phyloP scores from a whole-genome alignment of 2,329 filamentous ascomycete genomes.

The Cladosporium sp. region DNA sequence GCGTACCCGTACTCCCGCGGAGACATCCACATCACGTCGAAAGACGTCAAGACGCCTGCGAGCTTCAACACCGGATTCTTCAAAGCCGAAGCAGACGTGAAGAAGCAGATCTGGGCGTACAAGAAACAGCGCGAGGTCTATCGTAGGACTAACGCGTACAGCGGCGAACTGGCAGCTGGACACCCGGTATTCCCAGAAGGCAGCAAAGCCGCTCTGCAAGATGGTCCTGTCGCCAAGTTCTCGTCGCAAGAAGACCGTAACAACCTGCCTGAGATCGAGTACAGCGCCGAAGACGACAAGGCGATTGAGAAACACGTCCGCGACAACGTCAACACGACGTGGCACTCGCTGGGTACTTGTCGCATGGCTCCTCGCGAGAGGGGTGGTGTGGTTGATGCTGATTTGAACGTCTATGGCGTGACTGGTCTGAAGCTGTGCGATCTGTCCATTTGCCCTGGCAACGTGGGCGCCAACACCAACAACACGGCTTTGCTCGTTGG shows the following conservation, averaged over 20 bases:
- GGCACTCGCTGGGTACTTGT: slow-evolving; percentile 38
- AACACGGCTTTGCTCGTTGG: slow-evolving; percentile 42
- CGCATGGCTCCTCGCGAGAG: slow-evolving; percentile 33
- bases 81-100: slow-evolving; percentile 46
- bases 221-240: slow-evolving; percentile 37
- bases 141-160: slow-evolving; percentile 50
- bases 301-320: slow-evolving; percentile 40
- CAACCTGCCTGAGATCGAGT: slow-evolving; percentile 33
- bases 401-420: slow-evolving; percentile 38
- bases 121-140: slow-evolving; percentile 59
- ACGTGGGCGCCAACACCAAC: slow-evolving; percentile 44
- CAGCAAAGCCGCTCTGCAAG: slow-evolving; percentile 41
- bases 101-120: slow-evolving; percentile 59
- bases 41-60: slow-evolving; percentile 34
- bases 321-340: slow-evolving; percentile 36
- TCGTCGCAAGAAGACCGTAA: slow-evolving; percentile 7
- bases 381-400: slow-evolving; percentile 37
- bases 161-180: slow-evolving; percentile 32
- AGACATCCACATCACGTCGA: slow-evolving; percentile 53
- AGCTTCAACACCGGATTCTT: slow-evolving; percentile 35
- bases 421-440: slow-evolving; percentile 40
- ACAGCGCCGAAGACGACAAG: slow-evolving; percentile 34
- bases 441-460: slow-evolving; percentile 36
- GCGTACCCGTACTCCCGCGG: slow-evolving; percentile 60
- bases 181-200: slow-evolving; percentile 36